Percentiles rank a stretch among this genome's conserved stretches.
Evolutionary conservation across 2,329 filamentous ascomycete genomes (phyloP).

Genomic region (Diaporthe sp.): DNA sequence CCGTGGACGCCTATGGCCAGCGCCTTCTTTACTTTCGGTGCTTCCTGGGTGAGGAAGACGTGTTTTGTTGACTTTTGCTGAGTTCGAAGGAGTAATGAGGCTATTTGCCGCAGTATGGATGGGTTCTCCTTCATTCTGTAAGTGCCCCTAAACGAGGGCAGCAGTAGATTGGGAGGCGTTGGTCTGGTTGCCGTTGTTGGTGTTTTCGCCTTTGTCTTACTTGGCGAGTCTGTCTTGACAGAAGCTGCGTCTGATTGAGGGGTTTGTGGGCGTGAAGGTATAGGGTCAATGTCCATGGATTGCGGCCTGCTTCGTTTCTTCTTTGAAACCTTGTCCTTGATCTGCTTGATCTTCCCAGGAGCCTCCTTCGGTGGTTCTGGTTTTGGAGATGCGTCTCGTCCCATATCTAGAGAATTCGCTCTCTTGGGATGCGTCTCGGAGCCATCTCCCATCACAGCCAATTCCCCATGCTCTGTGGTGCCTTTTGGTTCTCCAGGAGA

Average conservation of each 20-base stretch:
- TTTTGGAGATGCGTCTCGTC: slow-evolving; percentile 40
- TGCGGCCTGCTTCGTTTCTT: slow-evolving; percentile 62
- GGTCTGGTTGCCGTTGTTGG: slow-evolving; percentile 57
- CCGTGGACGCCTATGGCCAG: slow-evolving; percentile 96
- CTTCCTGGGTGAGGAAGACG: slow-evolving; percentile 78
- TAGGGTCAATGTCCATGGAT: slow-evolving; percentile 62
- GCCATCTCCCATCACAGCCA: slow-evolving; percentile 70
- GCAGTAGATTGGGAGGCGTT: slow-evolving; percentile 71
- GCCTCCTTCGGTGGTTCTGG: slow-evolving; percentile 52
- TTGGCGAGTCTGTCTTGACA: slow-evolving; percentile 44
- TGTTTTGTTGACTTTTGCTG: slow-evolving; percentile 74
- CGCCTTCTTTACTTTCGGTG: slow-evolving; percentile 84
- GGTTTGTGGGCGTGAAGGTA: slow-evolving; percentile 52
- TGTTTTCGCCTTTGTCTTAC: slow-evolving; percentile 56
- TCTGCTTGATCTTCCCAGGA: slow-evolving; percentile 48
- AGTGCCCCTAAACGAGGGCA: slow-evolving; percentile 78
- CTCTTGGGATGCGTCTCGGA: slow-evolving; percentile 68
- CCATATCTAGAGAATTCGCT: slow-evolving; percentile 60
- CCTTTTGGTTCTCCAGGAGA: slow-evolving; percentile 48
- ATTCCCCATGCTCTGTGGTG: slow-evolving; percentile 60
- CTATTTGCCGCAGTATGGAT: slow-evolving; percentile 78
- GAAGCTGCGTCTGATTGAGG: slow-evolving; percentile 50
- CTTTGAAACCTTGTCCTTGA: slow-evolving; percentile 50
- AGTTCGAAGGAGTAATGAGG: slow-evolving; percentile 69
- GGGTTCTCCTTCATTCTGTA: slow-evolving; percentile 78